Percentiles rank a stretch among this genome's conserved stretches.
Evolutionary conservation across 1,284 basidiomycete genomes (phyloP).

Genomic region (Ceratobasidium papillatum): DNA sequence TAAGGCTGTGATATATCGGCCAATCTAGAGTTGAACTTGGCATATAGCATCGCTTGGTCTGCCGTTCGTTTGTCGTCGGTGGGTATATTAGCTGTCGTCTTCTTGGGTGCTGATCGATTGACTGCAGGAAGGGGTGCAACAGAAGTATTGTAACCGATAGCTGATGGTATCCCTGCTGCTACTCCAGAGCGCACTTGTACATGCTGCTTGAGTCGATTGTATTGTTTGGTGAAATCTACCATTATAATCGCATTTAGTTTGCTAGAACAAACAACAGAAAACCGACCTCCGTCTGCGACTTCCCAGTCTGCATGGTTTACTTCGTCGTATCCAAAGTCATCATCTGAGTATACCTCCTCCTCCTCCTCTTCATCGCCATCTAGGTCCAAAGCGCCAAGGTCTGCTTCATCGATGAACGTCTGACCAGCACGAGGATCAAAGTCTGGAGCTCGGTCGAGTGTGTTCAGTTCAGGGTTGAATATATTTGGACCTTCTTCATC

Average conservation of each 20-base stretch:
- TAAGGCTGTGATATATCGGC: slow-evolving; percentile 78
- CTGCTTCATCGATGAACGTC: slow-evolving; percentile 60
- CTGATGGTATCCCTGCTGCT: slow-evolving; percentile 65
- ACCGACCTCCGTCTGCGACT: slow-evolving; percentile 67
- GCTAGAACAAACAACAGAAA: not conserved
- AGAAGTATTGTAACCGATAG: slow-evolving; percentile 54
- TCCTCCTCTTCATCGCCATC: slow-evolving; percentile 54
- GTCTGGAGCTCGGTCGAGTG: slow-evolving; percentile 25
- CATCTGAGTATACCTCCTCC: slow-evolving; percentile 46
- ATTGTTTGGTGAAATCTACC: slow-evolving; percentile 95
- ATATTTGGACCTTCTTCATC: slow-evolving; percentile 49
- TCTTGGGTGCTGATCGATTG: slow-evolving; percentile 59
- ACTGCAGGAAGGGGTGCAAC: slow-evolving; percentile 75
- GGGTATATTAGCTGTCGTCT: slow-evolving; percentile 18
- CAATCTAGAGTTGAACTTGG: slow-evolving; percentile 52
- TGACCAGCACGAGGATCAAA: slow-evolving; percentile 52
- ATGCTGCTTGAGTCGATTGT: slow-evolving; percentile 89
- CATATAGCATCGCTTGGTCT: slow-evolving; percentile 41
- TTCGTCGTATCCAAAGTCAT: slow-evolving; percentile 51
- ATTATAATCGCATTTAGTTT: slow-evolving; percentile 18
- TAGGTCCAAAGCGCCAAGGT: slow-evolving; percentile 50
- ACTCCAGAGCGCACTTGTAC: slow-evolving; percentile 75
- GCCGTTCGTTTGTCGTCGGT: slow-evolving; percentile 23
- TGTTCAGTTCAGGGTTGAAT: not conserved
- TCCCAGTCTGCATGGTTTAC: slow-evolving; percentile 95